Evolutionary conservation across 768 basidiomycete species (phyloP), one percentile per base, ranked within the genome.

Genomic region (Clavaria fumosa): DNA sequence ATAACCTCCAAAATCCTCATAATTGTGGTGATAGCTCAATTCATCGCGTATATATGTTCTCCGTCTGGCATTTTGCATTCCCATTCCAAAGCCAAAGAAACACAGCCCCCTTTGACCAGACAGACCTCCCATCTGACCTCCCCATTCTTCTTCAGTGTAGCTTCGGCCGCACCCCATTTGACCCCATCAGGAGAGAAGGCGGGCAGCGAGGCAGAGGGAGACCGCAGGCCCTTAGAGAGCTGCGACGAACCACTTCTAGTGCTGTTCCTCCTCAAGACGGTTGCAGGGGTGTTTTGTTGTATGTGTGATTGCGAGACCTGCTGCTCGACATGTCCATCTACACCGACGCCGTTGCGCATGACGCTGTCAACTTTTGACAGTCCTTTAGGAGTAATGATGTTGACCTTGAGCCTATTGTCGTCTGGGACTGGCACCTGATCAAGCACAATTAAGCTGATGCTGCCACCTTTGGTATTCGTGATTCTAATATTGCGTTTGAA

Each of bases 371-470:
- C 35, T 3, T 35, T 12, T 24, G 5, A 7, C 35, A 35, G 18
- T 2, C 35, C 35, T 14, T 12, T 20, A 10, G 35, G 35, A 12
- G 14, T 7, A 12, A 35, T 14, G 17, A 35, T 35, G n/a, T 7
- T 23, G 20, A 35, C 35, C 20, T 22, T 35, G 20, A 35, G 35
- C 19, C 26, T 35, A 7, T 35, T 24, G 35, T 35, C 21, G n/a
- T 35, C 35, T 14, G 35, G 35, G 15, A 35, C 35, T 2, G 35
- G 35, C 10, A 35, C 15, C 20, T 35, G 35, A 35, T 35, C 35
- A 12, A 35, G 35, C 14, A 35, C 35, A 20, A 35, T 24, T 14
- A 35, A 21, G 12, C 22, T 23, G 18, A 35, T 24, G 18, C 35
- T 35, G 11, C 22, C 4, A 12, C 35, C 26, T n/a, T 35, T 35